These are phyloP conservation scores for Zygotorulaspora mrakii DNA, from an alignment of 1,139 yeast species.

Conservation along the genomic window DNA sequence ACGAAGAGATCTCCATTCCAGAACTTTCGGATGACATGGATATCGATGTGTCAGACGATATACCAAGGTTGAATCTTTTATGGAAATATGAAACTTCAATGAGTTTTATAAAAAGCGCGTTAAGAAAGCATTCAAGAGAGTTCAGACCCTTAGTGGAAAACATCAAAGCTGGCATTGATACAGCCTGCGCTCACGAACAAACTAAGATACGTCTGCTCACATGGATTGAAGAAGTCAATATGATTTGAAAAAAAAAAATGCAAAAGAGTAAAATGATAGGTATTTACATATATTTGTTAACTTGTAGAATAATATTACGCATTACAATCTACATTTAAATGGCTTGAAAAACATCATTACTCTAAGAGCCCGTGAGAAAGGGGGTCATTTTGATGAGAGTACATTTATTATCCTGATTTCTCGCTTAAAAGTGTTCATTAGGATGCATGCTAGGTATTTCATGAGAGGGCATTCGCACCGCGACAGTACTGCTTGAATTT, in stretches of 20 bases:
- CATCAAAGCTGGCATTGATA: slow-evolving; percentile 24
- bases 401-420: slow-evolving; percentile 2
- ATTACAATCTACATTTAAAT: background rate
- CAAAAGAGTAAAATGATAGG: background rate
- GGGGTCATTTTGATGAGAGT: background rate
- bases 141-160: slow-evolving; percentile 29
- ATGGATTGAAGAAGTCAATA: slow-evolving; percentile 38
- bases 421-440: slow-evolving; percentile 3
- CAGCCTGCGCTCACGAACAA: slow-evolving; percentile 32
- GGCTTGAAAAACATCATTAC: too few relatives aligned
- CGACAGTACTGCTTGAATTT: slow-evolving; percentile 22
- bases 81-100: slow-evolving; percentile 41
- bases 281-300: too few relatives aligned
- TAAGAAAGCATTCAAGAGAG: slow-evolving; percentile 41
- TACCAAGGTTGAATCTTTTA: slow-evolving; percentile 29
- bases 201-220: slow-evolving; percentile 29
- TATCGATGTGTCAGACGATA: slow-evolving; percentile 23
- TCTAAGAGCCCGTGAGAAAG: background rate
- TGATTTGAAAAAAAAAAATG: slow-evolving; percentile 20
- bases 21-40: slow-evolving; percentile 28
- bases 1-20: slow-evolving; percentile 33
- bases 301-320: background rate
- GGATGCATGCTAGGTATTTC: slow-evolving; percentile 1
- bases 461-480: slow-evolving; percentile 11
- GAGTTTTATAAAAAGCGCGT: slow-evolving; percentile 38